Percentiles rank a stretch among this genome's conserved stretches.
Evolutionary conservation across 2,329 filamentous ascomycete genomes (phyloP).

Genomic region (Waltergamsia citrina): DNA sequence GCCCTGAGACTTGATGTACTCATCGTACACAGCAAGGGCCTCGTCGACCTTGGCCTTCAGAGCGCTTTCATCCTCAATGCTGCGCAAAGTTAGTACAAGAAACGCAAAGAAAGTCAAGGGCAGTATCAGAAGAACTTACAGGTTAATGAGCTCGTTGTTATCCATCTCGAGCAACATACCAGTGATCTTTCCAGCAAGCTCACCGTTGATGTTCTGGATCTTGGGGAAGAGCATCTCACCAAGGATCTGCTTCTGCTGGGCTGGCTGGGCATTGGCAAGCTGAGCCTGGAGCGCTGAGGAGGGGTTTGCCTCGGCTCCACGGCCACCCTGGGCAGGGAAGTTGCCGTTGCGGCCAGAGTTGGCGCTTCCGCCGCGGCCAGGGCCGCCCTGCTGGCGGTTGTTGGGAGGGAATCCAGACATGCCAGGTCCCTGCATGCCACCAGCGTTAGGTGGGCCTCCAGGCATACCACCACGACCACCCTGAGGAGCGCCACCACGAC

Average conservation of each 20-base stretch:
- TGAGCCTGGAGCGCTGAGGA: slow-evolving; percentile 42
- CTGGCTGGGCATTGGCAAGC: slow-evolving; percentile 45
- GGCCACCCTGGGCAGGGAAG: slow-evolving; percentile 26
- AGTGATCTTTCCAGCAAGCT: slow-evolving; percentile 97
- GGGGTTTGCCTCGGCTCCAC: slow-evolving; percentile 25
- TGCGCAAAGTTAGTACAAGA: slow-evolving; percentile 24
- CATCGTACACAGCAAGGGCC: slow-evolving; percentile 93
- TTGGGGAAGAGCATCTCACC: slow-evolving; percentile 98
- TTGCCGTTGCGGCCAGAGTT: slow-evolving; percentile 29
- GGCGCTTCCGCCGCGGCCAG: slow-evolving; percentile 32
- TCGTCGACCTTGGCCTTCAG: slow-evolving; percentile 95
- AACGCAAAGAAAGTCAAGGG: slow-evolving; percentile 1
- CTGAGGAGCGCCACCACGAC: slow-evolving; percentile 52
- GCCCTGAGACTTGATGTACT: slow-evolving; percentile 87
- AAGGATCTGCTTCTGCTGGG: slow-evolving; percentile 96
- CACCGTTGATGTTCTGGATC: slow-evolving; percentile 89
- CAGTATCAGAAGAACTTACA: slow-evolving; percentile 76
- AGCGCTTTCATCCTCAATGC: slow-evolving; percentile 80
- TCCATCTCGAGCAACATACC: slow-evolving; percentile 99
- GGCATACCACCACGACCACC: slow-evolving; percentile 67
- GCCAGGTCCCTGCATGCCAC: slow-evolving; percentile 37
- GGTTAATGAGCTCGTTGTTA: slow-evolving; percentile 82
- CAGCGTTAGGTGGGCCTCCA: slow-evolving; percentile 57
- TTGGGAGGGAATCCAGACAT: slow-evolving; percentile 50
- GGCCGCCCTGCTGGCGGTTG: slow-evolving; percentile 41